These are phyloP conservation scores for Fusarium agapanthi DNA, from an alignment of 2,329 filamentous ascomycete genomes.

Conservation along the genomic window DNA sequence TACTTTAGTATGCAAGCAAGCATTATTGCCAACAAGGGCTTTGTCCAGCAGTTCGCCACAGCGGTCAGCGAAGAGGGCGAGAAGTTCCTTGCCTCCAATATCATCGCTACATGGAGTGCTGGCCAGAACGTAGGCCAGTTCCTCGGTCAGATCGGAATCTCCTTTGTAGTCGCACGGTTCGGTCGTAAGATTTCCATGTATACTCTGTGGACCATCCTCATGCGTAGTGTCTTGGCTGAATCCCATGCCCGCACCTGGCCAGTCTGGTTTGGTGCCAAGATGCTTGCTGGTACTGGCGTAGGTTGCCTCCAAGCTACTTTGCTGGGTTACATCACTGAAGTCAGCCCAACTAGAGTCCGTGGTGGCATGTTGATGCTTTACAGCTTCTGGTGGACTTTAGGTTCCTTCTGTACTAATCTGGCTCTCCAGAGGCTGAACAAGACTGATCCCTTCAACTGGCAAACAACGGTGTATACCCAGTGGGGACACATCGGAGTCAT, in stretches of 20 bases:
- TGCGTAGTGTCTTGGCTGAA: constrained; percentile 50
- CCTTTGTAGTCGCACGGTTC: constrained; percentile 40
- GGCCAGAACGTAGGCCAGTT: constrained; percentile 52
- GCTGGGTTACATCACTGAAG: constrained; percentile 53
- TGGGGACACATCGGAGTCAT: constrained; percentile 56
- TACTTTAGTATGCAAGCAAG: constrained; percentile 18
- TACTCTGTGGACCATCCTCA: constrained; percentile 44
- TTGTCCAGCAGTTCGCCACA: constrained; percentile 17
- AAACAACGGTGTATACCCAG: constrained; percentile 54
- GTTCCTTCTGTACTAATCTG: constrained; percentile 53
- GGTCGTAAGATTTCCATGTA: constrained; percentile 47
- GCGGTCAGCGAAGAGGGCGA: constrained; percentile 32
- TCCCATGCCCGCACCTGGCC: constrained; percentile 49
- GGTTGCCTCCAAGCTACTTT: constrained; percentile 54
- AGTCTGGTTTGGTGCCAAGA: constrained; percentile 51
- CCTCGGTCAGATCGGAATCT: constrained; percentile 47
- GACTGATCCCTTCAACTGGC: constrained; percentile 46
- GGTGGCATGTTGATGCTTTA: constrained; percentile 53
- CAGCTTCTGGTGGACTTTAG: constrained; percentile 55
- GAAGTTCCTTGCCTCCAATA: constrained; percentile 46
- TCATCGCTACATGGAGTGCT: constrained; percentile 50
- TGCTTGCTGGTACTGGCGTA: constrained; percentile 50
- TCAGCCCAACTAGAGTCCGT: constrained; percentile 51
- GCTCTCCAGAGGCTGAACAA: constrained; percentile 49
- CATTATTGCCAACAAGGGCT: constrained; percentile 27